A percentile compares a stretch with the other conserved stretches of the same genome.
phyloP scores from a whole-genome alignment of 2,329 filamentous ascomycete genomes.

The Microsporum ferrugineum region DNA sequence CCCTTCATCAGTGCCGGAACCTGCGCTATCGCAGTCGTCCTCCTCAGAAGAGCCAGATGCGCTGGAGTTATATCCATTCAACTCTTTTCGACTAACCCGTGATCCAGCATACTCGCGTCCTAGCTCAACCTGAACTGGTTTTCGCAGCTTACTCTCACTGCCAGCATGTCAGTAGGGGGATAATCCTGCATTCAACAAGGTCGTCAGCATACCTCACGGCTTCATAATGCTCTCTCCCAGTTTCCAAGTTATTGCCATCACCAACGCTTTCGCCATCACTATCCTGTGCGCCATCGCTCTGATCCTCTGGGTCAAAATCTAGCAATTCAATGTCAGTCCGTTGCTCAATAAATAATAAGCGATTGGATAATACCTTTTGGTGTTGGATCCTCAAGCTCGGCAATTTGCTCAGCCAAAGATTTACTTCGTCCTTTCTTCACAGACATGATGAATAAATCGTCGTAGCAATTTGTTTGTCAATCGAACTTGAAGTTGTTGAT shows the following conservation, averaged over 20 bases:
- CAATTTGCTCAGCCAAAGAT: slow-evolving; percentile 49
- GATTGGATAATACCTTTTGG: slow-evolving; percentile 43
- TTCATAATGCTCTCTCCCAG: slow-evolving; percentile 78
- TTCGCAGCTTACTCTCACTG: slow-evolving; percentile 72
- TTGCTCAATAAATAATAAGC: slow-evolving; percentile 10
- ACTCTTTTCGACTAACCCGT: slow-evolving; percentile 57
- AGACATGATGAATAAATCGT: slow-evolving; percentile 17
- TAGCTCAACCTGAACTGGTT: slow-evolving; percentile 55
- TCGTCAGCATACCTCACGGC: slow-evolving; percentile 49
- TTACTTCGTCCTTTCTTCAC: slow-evolving; percentile 42
- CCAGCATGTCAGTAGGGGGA: neutral
- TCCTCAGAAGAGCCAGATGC: slow-evolving; percentile 29
- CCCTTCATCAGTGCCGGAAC: slow-evolving; percentile 23
- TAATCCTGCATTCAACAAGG: slow-evolving; percentile 2
- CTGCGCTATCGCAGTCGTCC: slow-evolving; percentile 29
- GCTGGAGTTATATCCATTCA: slow-evolving; percentile 41
- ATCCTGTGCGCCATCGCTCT: slow-evolving; percentile 45
- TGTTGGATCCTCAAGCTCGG: slow-evolving; percentile 51
- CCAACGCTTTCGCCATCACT: slow-evolving; percentile 44
- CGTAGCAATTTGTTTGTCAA: neutral
- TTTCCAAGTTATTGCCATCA: slow-evolving; percentile 35
- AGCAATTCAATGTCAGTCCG: slow-evolving; percentile 7
- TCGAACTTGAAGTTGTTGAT: neutral
- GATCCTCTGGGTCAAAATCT: slow-evolving; percentile 75
- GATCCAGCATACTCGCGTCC: slow-evolving; percentile 73